Base-by-base conservation (phyloP, 306 rosid genomes). In the Betula pendula region DNA sequence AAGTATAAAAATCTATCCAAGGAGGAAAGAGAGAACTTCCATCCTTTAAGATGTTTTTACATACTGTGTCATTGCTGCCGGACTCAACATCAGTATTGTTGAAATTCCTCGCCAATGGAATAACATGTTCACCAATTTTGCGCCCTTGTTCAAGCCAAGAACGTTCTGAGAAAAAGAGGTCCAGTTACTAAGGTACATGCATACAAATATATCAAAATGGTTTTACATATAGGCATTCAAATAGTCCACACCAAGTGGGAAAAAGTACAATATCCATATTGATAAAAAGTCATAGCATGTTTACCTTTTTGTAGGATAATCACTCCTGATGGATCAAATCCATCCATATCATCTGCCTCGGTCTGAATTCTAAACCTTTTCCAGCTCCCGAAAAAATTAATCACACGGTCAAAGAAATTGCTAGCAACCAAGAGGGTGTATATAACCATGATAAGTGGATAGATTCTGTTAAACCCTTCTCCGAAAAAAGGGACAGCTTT, bases 381-480 rank as follows among this genome's bases (percentile, higher is more conserved):
- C 97, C 96, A 95, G 85, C 96, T 88, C 83, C 99, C 99, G 24
- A 95, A 84, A 85, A 87, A 92, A 78, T 80, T 77, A 76, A 90
- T 89, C 77, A 92, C 78, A 71, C 90, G 92, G 74, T 92, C 89
- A 85, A 92, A 95, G 83, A 92, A 90, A 85, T 92, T 90, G 91
- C 96, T 75, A 40, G 97, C 97, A 68, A 95, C 99, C 96, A 95
- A 82, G 60, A 90, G 72, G 81, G 99, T 95, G 89, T 95, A 95
- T 68, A 95, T 77, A 83, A 92, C 97, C 99, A 95, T 95, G 72
- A 95, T 92, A 78, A 95, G 97, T 35, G 99, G 99, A 88, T 88
- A 95, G 79, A 95, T 92, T 85, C 77, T 89, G 89, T 89, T 92
- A 75, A 95, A 95, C 80, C 76, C 77, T 20, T 85, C 76, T 70